These are phyloP conservation scores for Fusarium haematococcum DNA, from an alignment of 2,329 filamentous ascomycete species.

Conservation along the genomic window DNA sequence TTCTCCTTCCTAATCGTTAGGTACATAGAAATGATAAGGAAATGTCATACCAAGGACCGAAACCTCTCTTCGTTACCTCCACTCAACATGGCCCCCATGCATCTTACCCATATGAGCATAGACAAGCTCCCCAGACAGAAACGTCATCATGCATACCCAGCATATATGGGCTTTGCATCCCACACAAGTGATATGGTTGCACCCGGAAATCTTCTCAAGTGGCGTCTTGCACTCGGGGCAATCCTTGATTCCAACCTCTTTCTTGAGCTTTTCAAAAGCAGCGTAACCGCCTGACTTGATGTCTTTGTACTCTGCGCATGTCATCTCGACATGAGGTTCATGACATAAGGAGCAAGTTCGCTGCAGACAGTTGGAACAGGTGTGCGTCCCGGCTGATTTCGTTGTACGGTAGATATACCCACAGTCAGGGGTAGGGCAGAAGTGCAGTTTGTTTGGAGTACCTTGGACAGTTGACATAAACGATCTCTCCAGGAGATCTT, in stretches of 20 bases:
- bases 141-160: constrained; percentile 58
- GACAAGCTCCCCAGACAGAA: constrained; percentile 23
- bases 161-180: constrained; percentile 59
- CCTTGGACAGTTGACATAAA: constrained; percentile 51
- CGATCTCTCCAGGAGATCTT: constrained; percentile 52
- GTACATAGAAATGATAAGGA: background rate
- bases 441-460: constrained; percentile 48
- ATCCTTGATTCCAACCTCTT: constrained; percentile 51
- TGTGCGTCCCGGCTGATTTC: constrained; percentile 30
- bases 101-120: constrained; percentile 5
- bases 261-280: constrained; percentile 47
- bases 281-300: constrained; percentile 37
- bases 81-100: background rate
- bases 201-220: constrained; percentile 58
- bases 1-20: too few species aligned
- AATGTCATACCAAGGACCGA: background rate
- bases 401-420: constrained; percentile 53
- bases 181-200: constrained; percentile 59
- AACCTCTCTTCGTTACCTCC: background rate
- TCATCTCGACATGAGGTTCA: constrained; percentile 47
- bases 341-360: constrained; percentile 52
- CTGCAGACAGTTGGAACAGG: constrained; percentile 52
- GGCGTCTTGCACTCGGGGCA: constrained; percentile 55
- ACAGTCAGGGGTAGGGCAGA: constrained; percentile 59
- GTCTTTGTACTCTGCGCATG: constrained; percentile 50